A percentile compares a stretch with the other conserved stretches of the same genome.
phyloP scores from a whole-genome alignment of 2,329 filamentous ascomycete species.

The Plectosphaerella plurivora region DNA sequence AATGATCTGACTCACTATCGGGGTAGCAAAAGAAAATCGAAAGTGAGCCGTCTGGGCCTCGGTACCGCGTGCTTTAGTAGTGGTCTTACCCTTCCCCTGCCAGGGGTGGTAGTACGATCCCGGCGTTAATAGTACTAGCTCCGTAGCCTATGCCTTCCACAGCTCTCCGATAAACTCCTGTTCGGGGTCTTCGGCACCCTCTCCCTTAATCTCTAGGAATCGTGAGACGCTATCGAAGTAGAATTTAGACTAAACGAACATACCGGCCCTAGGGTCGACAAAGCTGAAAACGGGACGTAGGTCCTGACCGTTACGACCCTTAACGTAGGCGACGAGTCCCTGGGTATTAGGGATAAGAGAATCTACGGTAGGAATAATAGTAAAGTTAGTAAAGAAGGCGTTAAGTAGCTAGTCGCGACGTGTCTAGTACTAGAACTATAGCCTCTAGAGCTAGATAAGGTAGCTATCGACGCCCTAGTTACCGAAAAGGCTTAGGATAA shows the following conservation, averaged over 20 bases:
- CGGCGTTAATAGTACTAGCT: conserved; percentile 20
- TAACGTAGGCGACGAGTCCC: conserved; percentile 16
- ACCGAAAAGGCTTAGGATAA: conserved; percentile 32
- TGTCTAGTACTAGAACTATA: conserved; percentile 64
- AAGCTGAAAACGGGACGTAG: conserved; percentile 21
- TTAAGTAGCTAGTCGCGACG: conserved; percentile 60
- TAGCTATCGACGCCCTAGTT: conserved; percentile 73
- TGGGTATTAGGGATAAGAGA: conserved; percentile 10
- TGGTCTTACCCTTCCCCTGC: conserved; percentile 19
- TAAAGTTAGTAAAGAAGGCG: conserved; percentile 35
- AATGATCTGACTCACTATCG: conserved; percentile 15
- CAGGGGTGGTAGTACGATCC: conserved; percentile 26
- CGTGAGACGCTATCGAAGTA: conserved; percentile 14
- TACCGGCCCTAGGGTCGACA: conserved; percentile 21
- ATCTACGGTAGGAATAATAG: conserved; percentile 12
- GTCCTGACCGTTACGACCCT: not conserved
- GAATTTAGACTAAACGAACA: conserved; percentile 26
- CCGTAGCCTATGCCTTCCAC: conserved; percentile 12
- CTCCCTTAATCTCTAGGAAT: conserved; percentile 15
- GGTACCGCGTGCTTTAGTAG: conserved; percentile 16
- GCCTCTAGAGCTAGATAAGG: conserved; percentile 66
- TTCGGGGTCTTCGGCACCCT: conserved; percentile 13
- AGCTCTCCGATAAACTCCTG: conserved; percentile 17
- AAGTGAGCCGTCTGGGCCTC: conserved; percentile 18
- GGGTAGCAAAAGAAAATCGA: conserved; percentile 20